Evolutionary conservation across 2,329 filamentous ascomycete genomes (phyloP).

Genomic region (Drechslerella dactyloides): DNA sequence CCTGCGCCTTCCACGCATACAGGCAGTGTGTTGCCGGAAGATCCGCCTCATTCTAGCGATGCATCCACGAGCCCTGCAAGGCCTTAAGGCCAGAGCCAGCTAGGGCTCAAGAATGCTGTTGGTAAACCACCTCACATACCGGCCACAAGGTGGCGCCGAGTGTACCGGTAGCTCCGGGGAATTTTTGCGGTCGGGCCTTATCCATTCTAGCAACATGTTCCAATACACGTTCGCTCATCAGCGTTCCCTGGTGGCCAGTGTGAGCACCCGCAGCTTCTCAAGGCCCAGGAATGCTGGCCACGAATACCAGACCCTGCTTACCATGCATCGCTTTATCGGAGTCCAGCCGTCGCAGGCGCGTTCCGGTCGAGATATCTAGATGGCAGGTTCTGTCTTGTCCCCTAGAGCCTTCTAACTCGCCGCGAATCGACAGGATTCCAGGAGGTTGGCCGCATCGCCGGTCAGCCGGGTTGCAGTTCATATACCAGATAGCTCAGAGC

Average conservation of each 20-base stretch:
- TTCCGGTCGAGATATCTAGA: slow-evolving; percentile 7
- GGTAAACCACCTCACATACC: slow-evolving; percentile 7
- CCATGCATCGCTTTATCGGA: not conserved
- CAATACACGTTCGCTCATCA: slow-evolving; percentile 12
- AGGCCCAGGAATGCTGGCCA: slow-evolving; percentile 12
- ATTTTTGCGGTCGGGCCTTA: slow-evolving; percentile 25
- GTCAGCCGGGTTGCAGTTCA: not conserved
- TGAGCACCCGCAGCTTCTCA: not conserved
- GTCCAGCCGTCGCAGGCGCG: slow-evolving; percentile 8
- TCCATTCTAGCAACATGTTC: slow-evolving; percentile 13
- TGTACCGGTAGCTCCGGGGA: not conserved
- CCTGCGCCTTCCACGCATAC: not conserved
- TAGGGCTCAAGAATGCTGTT: slow-evolving; percentile 29
- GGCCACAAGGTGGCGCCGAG: slow-evolving; percentile 15
- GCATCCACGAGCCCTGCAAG: slow-evolving; percentile 22
- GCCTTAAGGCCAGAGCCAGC: not conserved
- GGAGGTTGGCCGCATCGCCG: slow-evolving; percentile 9
- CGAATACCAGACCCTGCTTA: slow-evolving; percentile 2
- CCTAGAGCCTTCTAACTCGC: slow-evolving; percentile 18
- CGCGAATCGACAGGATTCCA: not conserved
- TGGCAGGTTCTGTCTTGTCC: slow-evolving; percentile 12
- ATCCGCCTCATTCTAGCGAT: slow-evolving; percentile 31
- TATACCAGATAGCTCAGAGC: too few species aligned
- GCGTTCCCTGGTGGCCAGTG: slow-evolving; percentile 3
- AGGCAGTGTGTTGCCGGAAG: slow-evolving; percentile 3